These are phyloP conservation scores for Cardamine chenopodiifolia DNA, from an alignment of 345 rosid genomes.

Conservation along the genomic window DNA sequence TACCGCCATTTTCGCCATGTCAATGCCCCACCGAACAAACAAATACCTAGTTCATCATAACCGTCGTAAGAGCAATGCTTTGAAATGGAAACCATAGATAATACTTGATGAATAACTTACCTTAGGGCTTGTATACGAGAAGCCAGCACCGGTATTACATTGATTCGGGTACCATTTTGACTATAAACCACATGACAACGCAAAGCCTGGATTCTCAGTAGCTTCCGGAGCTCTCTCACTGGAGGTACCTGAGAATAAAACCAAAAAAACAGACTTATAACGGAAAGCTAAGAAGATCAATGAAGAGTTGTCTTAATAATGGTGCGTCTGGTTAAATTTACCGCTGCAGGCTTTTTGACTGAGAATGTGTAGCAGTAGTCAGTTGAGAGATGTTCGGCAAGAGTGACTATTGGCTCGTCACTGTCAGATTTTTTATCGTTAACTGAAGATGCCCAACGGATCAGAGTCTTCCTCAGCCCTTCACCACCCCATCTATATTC, in stretches of 20 bases:
- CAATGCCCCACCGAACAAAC: slow-evolving; percentile 88
- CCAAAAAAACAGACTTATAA: neutral
- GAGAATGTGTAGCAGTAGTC: slow-evolving; percentile 82
- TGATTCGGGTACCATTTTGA: slow-evolving; percentile 76
- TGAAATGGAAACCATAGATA: neutral
- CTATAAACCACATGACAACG: slow-evolving; percentile 85
- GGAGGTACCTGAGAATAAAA: slow-evolving; percentile 63
- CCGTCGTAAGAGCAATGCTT: neutral
- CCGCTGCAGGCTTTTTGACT: slow-evolving; percentile 66
- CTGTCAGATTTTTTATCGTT: slow-evolving; percentile 55
- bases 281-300: neutral
- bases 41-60: slow-evolving; percentile 64
- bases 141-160: slow-evolving; percentile 81
- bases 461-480: slow-evolving; percentile 89
- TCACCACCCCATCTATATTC: slow-evolving; percentile 99
- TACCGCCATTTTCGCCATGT: slow-evolving; percentile 78
- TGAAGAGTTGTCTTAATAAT: neutral
- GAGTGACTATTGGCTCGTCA: slow-evolving; percentile 60
- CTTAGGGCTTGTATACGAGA: slow-evolving; percentile 93
- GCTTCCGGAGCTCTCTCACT: slow-evolving; percentile 82
- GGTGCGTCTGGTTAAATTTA: slow-evolving; percentile 29
- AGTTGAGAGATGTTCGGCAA: slow-evolving; percentile 85
- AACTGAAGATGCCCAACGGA: slow-evolving; percentile 81
- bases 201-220: slow-evolving; percentile 84
- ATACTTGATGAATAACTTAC: slow-evolving; percentile 40